phyloP scores from a whole-genome alignment of 192 early-diverging fungal genomes.

The Diversispora epigaea region DNA sequence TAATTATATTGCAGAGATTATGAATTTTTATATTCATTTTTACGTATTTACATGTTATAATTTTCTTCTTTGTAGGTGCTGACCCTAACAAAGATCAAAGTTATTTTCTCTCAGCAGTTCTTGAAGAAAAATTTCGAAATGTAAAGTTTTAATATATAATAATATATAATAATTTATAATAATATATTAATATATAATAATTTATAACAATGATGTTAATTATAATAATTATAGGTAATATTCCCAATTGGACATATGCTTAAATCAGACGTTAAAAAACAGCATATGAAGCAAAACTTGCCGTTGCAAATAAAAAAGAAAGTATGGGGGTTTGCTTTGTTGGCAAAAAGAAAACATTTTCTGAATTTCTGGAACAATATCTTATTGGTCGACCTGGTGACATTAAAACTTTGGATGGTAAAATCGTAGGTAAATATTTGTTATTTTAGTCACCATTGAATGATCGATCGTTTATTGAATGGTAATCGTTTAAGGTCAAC shows the following conservation, averaged over 20 bases:
- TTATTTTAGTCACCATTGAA: too few species aligned
- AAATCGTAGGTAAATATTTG: constrained; percentile 30
- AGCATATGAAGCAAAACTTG: constrained; percentile 57
- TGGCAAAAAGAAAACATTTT: constrained; percentile 74
- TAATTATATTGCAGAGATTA: not conserved
- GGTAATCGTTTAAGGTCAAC: constrained; percentile 42
- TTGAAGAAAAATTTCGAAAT: constrained; percentile 40
- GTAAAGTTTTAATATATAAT: too few species aligned
- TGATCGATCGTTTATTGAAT: too few species aligned
- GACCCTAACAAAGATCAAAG: constrained; percentile 90
- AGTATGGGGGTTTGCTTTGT: constrained; percentile 98
- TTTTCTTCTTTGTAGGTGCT: not conserved
- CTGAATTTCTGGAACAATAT: constrained; percentile 67
- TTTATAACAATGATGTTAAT: not conserved
- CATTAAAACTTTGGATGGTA: constrained; percentile 33
- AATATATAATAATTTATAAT: not conserved
- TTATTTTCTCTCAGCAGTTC: constrained; percentile 82
- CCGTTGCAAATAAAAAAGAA: constrained; percentile 69
- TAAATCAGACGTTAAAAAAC: constrained; percentile 76
- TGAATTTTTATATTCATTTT: not conserved
- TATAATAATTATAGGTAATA: constrained; percentile 43
- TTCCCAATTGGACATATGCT: constrained; percentile 80
- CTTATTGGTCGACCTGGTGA: constrained; percentile 30
- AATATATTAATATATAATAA: not conserved
- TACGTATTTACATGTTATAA: not conserved